Percentiles rank a stretch among this genome's conserved stretches.
phyloP scores from a whole-genome alignment of 805 yeast species.

The Teunomyces lycoperdinae region DNA sequence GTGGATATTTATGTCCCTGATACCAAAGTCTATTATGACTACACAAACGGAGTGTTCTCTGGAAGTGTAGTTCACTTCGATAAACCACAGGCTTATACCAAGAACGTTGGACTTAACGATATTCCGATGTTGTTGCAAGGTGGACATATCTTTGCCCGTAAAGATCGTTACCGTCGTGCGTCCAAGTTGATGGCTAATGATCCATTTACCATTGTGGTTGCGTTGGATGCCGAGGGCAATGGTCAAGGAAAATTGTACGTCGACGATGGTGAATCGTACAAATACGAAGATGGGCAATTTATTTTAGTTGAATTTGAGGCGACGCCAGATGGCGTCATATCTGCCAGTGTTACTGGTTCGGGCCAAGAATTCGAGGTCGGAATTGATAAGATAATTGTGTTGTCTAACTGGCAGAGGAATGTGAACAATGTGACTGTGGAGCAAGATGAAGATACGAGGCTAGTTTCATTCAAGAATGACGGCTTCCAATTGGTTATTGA shows the following conservation, averaged over 20 bases:
- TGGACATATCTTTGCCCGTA: constrained; percentile 70
- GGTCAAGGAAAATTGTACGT: constrained; percentile 65
- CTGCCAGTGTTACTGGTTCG: constrained; percentile 7
- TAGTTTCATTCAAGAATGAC: background rate
- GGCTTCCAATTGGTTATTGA: constrained; percentile 31
- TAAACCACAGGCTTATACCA: constrained; percentile 32
- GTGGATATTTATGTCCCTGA: constrained; percentile 54
- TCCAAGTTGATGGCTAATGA: constrained; percentile 71
- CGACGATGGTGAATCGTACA: constrained; percentile 82
- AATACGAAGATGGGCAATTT: constrained; percentile 50
- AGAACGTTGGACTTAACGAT: constrained; percentile 49
- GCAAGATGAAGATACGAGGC: constrained; percentile 24
- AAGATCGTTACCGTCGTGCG: constrained; percentile 77
- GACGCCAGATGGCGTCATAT: constrained; percentile 26
- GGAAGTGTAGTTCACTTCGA: constrained; percentile 22
- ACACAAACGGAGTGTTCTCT: constrained; percentile 30
- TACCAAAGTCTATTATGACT: constrained; percentile 55
- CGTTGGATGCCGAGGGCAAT: constrained; percentile 45
- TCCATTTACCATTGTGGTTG: constrained; percentile 75
- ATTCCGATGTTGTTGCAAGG: constrained; percentile 75
- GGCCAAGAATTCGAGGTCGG: constrained; percentile 14
- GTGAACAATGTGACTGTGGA: constrained; percentile 23
- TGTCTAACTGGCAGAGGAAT: constrained; percentile 29
- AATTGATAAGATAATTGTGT: constrained; percentile 55
- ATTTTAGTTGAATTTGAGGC: constrained; percentile 42